Percentiles rank a stretch among this genome's conserved stretches.
Conservation (phyloP, 73 alveolate genomes). For the Uronychia binucleata region DNA sequence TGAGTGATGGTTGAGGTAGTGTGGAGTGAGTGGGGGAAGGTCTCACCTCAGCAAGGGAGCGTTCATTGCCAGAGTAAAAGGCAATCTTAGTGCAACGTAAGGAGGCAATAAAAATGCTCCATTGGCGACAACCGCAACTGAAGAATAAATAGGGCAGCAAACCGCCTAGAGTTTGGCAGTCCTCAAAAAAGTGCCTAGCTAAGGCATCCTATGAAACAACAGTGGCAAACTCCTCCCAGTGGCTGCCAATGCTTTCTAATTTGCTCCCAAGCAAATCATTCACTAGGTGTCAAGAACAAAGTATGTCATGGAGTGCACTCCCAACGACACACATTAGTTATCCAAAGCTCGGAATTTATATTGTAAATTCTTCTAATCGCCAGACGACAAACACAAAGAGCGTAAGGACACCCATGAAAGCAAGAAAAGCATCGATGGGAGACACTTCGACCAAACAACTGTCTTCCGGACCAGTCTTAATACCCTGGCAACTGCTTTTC, state of each 20-base stretch:
- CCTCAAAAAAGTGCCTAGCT: neutral
- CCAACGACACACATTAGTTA: neutral
- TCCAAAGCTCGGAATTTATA: neutral
- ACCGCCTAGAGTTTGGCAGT: neutral
- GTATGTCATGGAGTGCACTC: neutral
- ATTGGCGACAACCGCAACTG: neutral
- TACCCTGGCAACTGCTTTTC: conserved; percentile 27
- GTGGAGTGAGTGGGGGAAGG: too few species aligned
- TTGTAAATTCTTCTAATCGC: neutral
- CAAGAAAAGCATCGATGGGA: neutral
- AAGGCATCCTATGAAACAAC: neutral
- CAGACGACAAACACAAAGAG: neutral
- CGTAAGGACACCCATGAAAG: neutral
- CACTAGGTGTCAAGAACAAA: neutral
- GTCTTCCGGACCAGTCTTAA: too few species aligned
- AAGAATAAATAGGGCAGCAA: neutral
- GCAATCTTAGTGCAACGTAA: neutral
- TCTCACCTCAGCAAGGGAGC: neutral
- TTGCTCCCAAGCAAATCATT: neutral
- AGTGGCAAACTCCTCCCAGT: neutral
- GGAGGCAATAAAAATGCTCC: neutral
- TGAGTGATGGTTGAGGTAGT: too few species aligned
- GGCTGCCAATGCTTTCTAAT: neutral
- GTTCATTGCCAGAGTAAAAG: neutral
- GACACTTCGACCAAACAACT: too few species aligned